These are phyloP conservation scores for Mycena chlorophos DNA, from an alignment of 768 basidiomycete genomes.

Conservation along the genomic window DNA sequence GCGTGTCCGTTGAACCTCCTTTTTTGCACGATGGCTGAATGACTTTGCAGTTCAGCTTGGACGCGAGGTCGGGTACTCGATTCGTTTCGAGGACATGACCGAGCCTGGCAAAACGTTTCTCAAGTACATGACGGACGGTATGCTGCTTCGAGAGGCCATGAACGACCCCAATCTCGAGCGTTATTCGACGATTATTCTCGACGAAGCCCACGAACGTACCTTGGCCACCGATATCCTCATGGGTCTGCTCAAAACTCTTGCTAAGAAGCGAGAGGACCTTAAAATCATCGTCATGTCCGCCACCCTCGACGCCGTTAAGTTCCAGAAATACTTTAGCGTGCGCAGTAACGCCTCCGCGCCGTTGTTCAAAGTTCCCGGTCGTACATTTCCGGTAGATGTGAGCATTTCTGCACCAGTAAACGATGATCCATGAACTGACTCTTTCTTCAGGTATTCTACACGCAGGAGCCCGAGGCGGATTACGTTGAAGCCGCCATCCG, in stretches of 20 bases:
- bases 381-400: slow-evolving; percentile 88
- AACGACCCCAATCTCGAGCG: slow-evolving; percentile 86
- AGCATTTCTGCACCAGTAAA: not conserved
- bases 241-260: slow-evolving; percentile 88
- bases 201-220: slow-evolving; percentile 98
- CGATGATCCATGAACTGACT: not conserved
- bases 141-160: slow-evolving; percentile 98
- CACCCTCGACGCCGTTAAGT: slow-evolving; percentile 94
- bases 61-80: slow-evolving; percentile 94
- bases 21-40: slow-evolving; percentile 7
- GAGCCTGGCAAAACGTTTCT: slow-evolving; percentile 88
- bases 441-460: slow-evolving; percentile 67
- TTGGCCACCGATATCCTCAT: slow-evolving; percentile 98
- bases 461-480: slow-evolving; percentile 89
- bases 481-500: slow-evolving; percentile 97
- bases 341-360: slow-evolving; percentile 55
- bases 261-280: slow-evolving; percentile 78
- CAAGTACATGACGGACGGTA: slow-evolving; percentile 99
- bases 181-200: slow-evolving; percentile 97
- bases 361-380: slow-evolving; percentile 87
- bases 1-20: slow-evolving; percentile 29
- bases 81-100: slow-evolving; percentile 98
- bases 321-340: slow-evolving; percentile 88
- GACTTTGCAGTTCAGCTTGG: slow-evolving; percentile 76
- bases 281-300: slow-evolving; percentile 99